Percentiles rank a stretch among this genome's conserved stretches.
These are phyloP conservation scores for Periconia macrospinosa DNA, from an alignment of 2,329 filamentous ascomycete genomes.

Conservation along the genomic window DNA sequence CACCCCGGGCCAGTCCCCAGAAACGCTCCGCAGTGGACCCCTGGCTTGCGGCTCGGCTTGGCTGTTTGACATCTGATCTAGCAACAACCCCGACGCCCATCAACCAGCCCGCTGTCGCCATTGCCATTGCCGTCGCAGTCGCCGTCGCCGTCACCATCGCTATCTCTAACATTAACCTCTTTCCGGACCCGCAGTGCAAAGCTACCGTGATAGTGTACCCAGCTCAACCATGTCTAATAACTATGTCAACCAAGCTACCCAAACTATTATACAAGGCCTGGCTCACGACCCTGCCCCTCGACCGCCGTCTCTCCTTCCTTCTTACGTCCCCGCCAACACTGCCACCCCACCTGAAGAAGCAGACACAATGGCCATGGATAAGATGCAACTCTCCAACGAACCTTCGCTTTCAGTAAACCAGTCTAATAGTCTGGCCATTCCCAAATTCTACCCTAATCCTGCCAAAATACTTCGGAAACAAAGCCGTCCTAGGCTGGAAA, in stretches of 20 bases:
- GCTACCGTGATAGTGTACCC: slow-evolving; percentile 4
- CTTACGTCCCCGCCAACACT: slow-evolving; percentile 21
- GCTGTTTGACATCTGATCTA: no score
- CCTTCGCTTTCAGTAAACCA: slow-evolving; percentile 7
- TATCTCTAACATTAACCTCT: background rate
- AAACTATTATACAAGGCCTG: slow-evolving; percentile 37
- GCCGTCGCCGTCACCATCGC: no score
- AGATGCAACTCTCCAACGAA: slow-evolving; percentile 17
- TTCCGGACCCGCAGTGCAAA: background rate
- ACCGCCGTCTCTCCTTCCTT: slow-evolving; percentile 23
- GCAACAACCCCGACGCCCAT: no score
- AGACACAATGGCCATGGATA: slow-evolving; percentile 27
- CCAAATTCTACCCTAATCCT: slow-evolving; percentile 7
- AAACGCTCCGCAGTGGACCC: no score
- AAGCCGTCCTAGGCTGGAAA: slow-evolving; percentile 21
- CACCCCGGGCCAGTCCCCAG: no score
- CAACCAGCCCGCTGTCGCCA: no score
- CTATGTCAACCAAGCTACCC: slow-evolving; percentile 33
- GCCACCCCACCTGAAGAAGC: slow-evolving; percentile 29
- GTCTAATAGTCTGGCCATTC: background rate
- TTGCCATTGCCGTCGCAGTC: no score
- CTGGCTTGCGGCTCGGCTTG: no score
- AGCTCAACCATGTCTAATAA: slow-evolving; percentile 19
- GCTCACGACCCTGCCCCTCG: slow-evolving; percentile 26
- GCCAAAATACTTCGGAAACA: slow-evolving; percentile 25